These are phyloP conservation scores for Pyricularia grisea DNA, from an alignment of 2,329 filamentous ascomycete genomes.

Conservation along the genomic window DNA sequence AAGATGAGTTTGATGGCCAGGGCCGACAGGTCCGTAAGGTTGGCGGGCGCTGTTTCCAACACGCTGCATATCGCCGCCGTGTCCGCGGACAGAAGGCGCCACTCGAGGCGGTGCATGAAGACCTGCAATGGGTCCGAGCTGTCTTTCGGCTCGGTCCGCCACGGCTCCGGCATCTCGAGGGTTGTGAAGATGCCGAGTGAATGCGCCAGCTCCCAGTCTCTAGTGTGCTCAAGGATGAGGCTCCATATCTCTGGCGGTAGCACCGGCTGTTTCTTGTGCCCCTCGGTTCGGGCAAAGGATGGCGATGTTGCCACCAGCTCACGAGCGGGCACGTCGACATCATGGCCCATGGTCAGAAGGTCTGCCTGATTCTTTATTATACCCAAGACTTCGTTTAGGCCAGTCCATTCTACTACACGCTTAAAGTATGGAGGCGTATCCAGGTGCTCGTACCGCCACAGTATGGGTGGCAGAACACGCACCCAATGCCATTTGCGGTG, in stretches of 20 bases:
- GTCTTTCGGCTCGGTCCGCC: constrained; percentile 50
- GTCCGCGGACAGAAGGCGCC: constrained; percentile 68
- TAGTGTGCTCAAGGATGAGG: constrained; percentile 72
- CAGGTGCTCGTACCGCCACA: constrained; percentile 64
- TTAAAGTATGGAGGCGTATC: constrained; percentile 28
- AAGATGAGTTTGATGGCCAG: constrained; percentile 83
- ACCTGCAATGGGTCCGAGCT: constrained; percentile 57
- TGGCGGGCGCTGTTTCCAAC: constrained; percentile 60
- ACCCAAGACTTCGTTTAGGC: constrained; percentile 61
- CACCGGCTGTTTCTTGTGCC: constrained; percentile 26
- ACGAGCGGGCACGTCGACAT: constrained; percentile 46
- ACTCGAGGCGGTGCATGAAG: constrained; percentile 73
- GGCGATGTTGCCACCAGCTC: constrained; percentile 13
- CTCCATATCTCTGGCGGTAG: constrained; percentile 86
- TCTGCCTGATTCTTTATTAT: constrained; percentile 72
- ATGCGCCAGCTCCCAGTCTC: constrained; percentile 85
- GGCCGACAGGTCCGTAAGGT: constrained; percentile 63
- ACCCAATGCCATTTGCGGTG: constrained; percentile 82
- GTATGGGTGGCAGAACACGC: constrained; percentile 66
- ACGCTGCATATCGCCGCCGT: constrained; percentile 64
- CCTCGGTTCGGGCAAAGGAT: constrained; percentile 23
- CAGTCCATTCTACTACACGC: constrained; percentile 48
- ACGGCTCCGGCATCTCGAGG: constrained; percentile 57
- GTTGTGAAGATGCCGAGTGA: constrained; percentile 74
- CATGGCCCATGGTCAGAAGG: constrained; percentile 62